Base-by-base conservation (phyloP, 1,284 basidiomycete species). In the Puccinia triticina region DNA sequence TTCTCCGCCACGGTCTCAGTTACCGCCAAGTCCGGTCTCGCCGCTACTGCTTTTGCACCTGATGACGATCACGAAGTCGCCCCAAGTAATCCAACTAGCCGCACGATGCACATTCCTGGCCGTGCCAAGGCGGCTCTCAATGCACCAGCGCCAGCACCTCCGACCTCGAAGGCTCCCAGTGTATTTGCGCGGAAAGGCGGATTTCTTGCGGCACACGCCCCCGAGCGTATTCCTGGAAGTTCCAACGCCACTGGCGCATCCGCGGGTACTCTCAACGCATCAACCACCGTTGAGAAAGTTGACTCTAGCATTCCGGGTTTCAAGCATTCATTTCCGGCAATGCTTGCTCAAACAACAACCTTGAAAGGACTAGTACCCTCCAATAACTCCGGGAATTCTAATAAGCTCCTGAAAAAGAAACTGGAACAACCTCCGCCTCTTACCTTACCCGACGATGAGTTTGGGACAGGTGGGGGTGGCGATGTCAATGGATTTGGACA, bases 301-400 rank as follows among this genome's bases (percentile, higher is more conserved):
- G 81, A 82, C 46, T 67, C 81, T 72, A 74, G 66, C 43, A 82
- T 82, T 77, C 81, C 81, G 37, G 81, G 81, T 57, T 74, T 82
- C 23, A 74, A 82, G 50, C 81, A 82, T 53, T 67, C 71, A 57
- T 59, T 82, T 40, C 81, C 81, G 29, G 81, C 81, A 18, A 82
- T 82, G 34, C 71, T 82, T 50, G 73, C 81, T 43, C 46, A 82
- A 26, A 82, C 81, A 26, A 77, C 74, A 46, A 82, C 81, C 16
- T 71, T 82, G 18, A 77, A 77, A 50, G 73, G 73, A 53, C 40
- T 82, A n/a, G 61, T 82, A 21, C 66, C 81, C 37, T 57, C 48
- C 26, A 75, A 57, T 21, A 75, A 61, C 14, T 75, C 73, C 23
- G 55, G 34, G 7, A 73, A 40, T 48, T n/a, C 64, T 66, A 75